Percentiles rank a stretch among this genome's conserved stretches.
Conservation (phyloP, 345 rosid genomes). For the Populus alba region DNA sequence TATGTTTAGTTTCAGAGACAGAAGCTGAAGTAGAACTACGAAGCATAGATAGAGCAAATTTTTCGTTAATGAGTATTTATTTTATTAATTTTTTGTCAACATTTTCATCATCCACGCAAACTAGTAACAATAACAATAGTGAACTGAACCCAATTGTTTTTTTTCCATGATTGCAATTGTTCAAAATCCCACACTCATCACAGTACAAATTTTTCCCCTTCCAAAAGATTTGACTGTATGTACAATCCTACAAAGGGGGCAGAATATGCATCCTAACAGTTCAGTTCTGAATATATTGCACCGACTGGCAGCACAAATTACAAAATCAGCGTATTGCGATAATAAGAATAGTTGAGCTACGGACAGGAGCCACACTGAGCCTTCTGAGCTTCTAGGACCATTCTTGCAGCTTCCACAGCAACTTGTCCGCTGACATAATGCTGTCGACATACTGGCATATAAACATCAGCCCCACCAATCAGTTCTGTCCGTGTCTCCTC, state of each 20-base stretch:
- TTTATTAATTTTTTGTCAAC: no score
- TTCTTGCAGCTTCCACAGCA: conserved; percentile 65
- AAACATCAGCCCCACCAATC: conserved; percentile 72
- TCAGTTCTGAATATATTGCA: background rate
- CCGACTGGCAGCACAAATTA: background rate
- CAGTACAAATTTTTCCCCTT: background rate
- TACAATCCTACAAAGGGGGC: background rate
- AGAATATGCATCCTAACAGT: background rate
- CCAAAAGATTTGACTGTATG: background rate
- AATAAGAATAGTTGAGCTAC: conserved; percentile 9
- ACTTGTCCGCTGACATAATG: conserved; percentile 74
- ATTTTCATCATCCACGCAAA: background rate
- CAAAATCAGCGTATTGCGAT: background rate
- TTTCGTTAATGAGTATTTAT: background rate
- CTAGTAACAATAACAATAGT: background rate
- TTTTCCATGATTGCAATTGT: background rate
- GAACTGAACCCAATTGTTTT: background rate
- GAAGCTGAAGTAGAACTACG: background rate
- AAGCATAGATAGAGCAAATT: background rate
- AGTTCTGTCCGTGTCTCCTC: conserved; percentile 60
- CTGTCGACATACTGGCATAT: conserved; percentile 83
- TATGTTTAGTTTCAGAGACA: background rate
- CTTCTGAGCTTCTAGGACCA: conserved; percentile 47
- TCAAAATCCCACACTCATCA: background rate
- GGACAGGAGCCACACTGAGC: conserved; percentile 25